A percentile compares a stretch with the other conserved stretches of the same genome.
phyloP scores from a whole-genome alignment of 2,329 filamentous ascomycete species.

The Sporothrix dimorphospora region DNA sequence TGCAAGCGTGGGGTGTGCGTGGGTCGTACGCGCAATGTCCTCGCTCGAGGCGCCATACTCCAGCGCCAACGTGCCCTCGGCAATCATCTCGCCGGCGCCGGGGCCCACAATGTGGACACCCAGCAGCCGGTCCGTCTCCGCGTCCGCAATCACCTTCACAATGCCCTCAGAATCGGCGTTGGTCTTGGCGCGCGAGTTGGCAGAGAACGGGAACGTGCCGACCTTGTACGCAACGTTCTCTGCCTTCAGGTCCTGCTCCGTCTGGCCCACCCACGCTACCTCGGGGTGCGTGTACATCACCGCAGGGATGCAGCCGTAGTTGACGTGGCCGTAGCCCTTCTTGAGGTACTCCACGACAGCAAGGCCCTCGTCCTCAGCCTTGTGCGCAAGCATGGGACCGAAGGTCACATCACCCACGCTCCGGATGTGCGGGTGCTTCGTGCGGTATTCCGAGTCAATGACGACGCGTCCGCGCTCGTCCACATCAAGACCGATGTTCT shows the following conservation, averaged over 20 bases:
- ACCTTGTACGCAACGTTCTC: constrained; percentile 88
- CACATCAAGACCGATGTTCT: constrained; percentile 89
- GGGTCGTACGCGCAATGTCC: constrained; percentile 91
- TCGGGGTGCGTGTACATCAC: constrained; percentile 99
- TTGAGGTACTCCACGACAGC: constrained; percentile 96
- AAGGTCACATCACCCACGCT: constrained; percentile 96
- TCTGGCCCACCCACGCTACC: constrained; percentile 98
- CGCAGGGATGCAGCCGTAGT: constrained; percentile 95
- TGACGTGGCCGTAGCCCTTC: constrained; percentile 97
- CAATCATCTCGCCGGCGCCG: constrained; percentile 99
- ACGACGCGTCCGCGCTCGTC: constrained; percentile 94
- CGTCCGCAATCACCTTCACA: constrained; percentile 96
- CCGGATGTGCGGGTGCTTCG: constrained; percentile 95
- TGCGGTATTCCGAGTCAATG: constrained; percentile 98
- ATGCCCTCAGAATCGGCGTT: constrained; percentile 94
- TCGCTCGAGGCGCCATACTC: constrained; percentile 97
- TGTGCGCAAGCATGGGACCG: constrained; percentile 98
- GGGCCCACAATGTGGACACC: constrained; percentile 96
- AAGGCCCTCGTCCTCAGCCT: constrained; percentile 97
- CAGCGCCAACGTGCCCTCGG: constrained; percentile 89
- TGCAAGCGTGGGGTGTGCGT: constrained; percentile 92
- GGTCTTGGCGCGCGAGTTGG: constrained; percentile 98
- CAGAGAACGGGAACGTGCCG: constrained; percentile 94
- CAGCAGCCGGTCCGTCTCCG: constrained; percentile 92
- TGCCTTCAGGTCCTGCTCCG: constrained; percentile 92